Evolutionary conservation across 2,329 filamentous ascomycete genomes (phyloP).

Genomic region (Arthrobotrys sphaeroides): DNA sequence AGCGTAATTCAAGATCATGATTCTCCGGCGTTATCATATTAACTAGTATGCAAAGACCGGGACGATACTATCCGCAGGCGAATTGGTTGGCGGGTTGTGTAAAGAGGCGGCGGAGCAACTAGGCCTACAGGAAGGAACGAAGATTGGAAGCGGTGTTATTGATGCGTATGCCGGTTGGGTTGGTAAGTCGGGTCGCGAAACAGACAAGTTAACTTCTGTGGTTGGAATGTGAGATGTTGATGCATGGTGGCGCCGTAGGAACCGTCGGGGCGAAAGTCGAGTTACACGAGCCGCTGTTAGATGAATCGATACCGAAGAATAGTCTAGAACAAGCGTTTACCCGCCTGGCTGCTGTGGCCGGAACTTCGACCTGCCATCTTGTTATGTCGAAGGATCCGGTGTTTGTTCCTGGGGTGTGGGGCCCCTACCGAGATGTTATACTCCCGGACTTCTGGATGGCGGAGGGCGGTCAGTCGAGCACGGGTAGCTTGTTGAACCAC

Average conservation of each 20-base stretch:
- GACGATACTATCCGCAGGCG: conserved; percentile 87
- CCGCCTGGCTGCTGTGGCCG: conserved; percentile 90
- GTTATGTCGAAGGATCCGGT: conserved; percentile 93
- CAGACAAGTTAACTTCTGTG: background rate
- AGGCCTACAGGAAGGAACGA: conserved; percentile 84
- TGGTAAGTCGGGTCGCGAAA: conserved; percentile 60
- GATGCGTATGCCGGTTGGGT: conserved; percentile 99
- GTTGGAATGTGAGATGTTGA: background rate
- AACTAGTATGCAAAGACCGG: conserved; percentile 74
- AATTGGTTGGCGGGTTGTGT: conserved; percentile 84
- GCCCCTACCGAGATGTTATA: conserved; percentile 92
- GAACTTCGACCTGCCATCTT: conserved; percentile 95
- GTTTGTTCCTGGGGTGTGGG: conserved; percentile 96
- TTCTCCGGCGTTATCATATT: conserved; percentile 27
- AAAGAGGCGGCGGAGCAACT: conserved; percentile 84
- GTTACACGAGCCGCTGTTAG: conserved; percentile 73
- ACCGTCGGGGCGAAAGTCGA: conserved; percentile 97
- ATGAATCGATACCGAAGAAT: conserved; percentile 75
- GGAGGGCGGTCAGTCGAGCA: conserved; percentile 95
- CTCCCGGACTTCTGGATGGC: conserved; percentile 95
- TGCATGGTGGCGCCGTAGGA: conserved; percentile 60
- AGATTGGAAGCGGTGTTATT: conserved; percentile 94
- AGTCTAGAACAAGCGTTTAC: conserved; percentile 93
- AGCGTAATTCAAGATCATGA: conserved; percentile 51
- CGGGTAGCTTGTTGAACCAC: conserved; percentile 91